Base-by-base conservation (phyloP, 345 rosid genomes). In the Populus euphratica region DNA sequence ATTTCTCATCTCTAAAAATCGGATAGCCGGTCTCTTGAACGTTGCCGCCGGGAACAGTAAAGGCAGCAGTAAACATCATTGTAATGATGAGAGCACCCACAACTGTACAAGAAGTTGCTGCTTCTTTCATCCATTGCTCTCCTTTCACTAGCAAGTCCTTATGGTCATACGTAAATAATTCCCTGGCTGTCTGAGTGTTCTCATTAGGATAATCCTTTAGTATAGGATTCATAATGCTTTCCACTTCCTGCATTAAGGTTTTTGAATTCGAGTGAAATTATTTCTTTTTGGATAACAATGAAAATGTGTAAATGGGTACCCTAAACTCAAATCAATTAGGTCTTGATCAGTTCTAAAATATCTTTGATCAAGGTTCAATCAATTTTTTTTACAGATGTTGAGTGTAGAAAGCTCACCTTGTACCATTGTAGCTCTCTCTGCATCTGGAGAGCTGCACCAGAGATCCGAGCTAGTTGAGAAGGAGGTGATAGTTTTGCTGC, bases 171-270 rank as follows among this genome's bases (percentile, higher is more conserved):
- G 35, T 64, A 29, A 64, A 64, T 27, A 64, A 9, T 13, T 64
- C 33, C 7, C 35, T 23, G 8, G 68, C 0, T 6, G 38, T 64
- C 14, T 64, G 16, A 4, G 1, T 1, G 12, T 64, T 27, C 4
- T 64, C 3, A 27, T 64, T 64, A 14, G 0, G 16, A 8, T 0
- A 0, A 13, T 64, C 18, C 13, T 27, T 64, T 0, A 0, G 0
- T 29, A 0, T 0, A 7, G 1, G 31, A 23, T 23, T 9, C 38
- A 13, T 3, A 5, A 64, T 13, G 35, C 35, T 23, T 12, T 64
- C 68, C 68, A 64, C 38, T 27, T 64, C 68, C 68, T 64, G 68
- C 35, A 6, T 64, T 6, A 47, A 47, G 52, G 4, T 47, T 47
- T 47, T 47, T 47, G 52, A 14, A 47, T 47, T 41, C 12, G 47